These are phyloP conservation scores for Stagonosporopsis rhizophila DNA, from an alignment of 2,329 filamentous ascomycete species.

Conservation along the genomic window DNA sequence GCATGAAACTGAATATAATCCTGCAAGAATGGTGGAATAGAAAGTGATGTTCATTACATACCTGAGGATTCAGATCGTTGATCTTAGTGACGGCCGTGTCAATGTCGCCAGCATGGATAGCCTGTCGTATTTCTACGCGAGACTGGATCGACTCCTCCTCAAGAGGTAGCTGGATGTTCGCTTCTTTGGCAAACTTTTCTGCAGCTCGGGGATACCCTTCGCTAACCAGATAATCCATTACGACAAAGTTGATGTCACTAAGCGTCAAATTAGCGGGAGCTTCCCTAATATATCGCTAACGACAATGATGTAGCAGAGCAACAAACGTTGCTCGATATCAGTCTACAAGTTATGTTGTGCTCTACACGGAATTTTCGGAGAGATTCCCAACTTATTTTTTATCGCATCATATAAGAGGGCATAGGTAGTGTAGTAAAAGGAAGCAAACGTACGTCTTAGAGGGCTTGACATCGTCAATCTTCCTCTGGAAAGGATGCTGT, in stretches of 20 bases:
- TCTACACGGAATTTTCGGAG: constrained; percentile 97
- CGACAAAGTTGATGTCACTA: constrained; percentile 93
- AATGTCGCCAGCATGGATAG: constrained; percentile 85
- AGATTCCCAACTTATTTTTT: constrained; percentile 98
- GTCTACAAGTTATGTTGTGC: constrained; percentile 81
- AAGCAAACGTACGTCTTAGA: constrained; percentile 78
- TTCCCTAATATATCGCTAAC: neutral
- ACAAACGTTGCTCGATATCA: constrained; percentile 56
- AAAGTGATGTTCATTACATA: constrained; percentile 59
- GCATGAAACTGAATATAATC: constrained; percentile 99
- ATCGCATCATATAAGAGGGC: constrained; percentile 73
- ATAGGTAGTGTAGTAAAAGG: constrained; percentile 7
- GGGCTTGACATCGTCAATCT: constrained; percentile 82
- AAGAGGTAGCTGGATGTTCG: constrained; percentile 79
- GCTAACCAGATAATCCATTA: constrained; percentile 96
- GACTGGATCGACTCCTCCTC: constrained; percentile 76
- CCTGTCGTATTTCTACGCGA: constrained; percentile 82
- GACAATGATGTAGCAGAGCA: constrained; percentile 20
- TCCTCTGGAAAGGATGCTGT: constrained; percentile 78
- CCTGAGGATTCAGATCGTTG: constrained; percentile 90
- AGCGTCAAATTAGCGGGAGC: constrained; percentile 33
- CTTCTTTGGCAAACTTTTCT: constrained; percentile 91
- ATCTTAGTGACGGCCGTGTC: constrained; percentile 83
- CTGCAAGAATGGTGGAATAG: constrained; percentile 63
- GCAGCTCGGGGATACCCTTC: constrained; percentile 94